phyloP scores from a whole-genome alignment of 2,329 filamentous ascomycete species.

The Teratosphaeria zuluensis region DNA sequence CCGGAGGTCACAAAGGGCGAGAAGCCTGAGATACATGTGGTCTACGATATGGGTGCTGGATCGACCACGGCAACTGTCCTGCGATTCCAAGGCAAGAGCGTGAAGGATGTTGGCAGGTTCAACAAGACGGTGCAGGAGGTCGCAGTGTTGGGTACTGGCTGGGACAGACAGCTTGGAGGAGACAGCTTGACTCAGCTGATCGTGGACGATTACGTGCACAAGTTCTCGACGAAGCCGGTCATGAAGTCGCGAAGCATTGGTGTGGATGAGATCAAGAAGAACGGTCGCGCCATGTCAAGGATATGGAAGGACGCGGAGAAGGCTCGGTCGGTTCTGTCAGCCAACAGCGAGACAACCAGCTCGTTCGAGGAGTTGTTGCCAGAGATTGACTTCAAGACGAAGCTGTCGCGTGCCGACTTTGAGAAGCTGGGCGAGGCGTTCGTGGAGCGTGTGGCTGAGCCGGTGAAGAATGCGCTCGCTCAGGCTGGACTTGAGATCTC shows the following conservation, averaged over 20 bases:
- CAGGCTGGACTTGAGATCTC: conserved; percentile 61
- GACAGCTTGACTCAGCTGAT: conserved; percentile 83
- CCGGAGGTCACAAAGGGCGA: conserved; percentile 71
- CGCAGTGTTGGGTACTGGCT: conserved; percentile 75
- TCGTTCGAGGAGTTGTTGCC: conserved; percentile 86
- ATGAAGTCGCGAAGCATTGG: conserved; percentile 57
- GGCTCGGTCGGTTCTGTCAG: conserved; percentile 79
- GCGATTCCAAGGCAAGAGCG: conserved; percentile 75
- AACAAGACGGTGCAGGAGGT: conserved; percentile 98
- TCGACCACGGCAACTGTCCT: conserved; percentile 85
- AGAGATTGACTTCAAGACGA: conserved; percentile 88
- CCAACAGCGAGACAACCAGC: conserved; percentile 71
- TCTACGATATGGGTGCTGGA: conserved; percentile 97
- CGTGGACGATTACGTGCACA: conserved; percentile 74
- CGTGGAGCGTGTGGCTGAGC: conserved; percentile 56
- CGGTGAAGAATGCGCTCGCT: conserved; percentile 65
- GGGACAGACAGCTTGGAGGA: conserved; percentile 83
- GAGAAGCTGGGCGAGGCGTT: conserved; percentile 66
- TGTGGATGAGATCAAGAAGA: conserved; percentile 53
- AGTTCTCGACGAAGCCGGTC: conserved; percentile 59
- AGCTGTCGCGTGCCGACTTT: conserved; percentile 69
- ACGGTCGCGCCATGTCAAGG: conserved; percentile 80
- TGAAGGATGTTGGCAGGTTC: conserved; percentile 86
- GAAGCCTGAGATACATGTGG: conserved; percentile 81
- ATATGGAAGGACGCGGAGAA: conserved; percentile 89